Base-by-base conservation (phyloP, 495 filamentous ascomycete species). In the Tuber umbilicatum region DNA sequence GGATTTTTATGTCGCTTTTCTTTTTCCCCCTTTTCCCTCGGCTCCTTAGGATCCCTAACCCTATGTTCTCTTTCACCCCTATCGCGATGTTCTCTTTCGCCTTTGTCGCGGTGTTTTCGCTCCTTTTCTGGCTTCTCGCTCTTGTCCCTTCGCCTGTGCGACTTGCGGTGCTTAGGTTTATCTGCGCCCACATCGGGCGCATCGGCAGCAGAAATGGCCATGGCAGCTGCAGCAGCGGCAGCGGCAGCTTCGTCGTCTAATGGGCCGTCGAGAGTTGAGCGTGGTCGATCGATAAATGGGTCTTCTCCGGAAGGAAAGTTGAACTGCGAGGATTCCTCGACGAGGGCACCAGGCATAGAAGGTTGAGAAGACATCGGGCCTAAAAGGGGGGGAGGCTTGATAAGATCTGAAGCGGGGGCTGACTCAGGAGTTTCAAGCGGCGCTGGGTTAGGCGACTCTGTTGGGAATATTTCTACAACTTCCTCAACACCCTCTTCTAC, bases 81-180 rank as follows among this genome's bases (percentile, higher is more conserved):
- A 31, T 78, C 74, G 12, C 75, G 72, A 31, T 70, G 40, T n/a
- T 74, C 64, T 16, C 67, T 60, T 42, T 78, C 74, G 10, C 75
- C 71, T 40, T 69, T 73, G 42, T 73, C 70, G 38, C 60, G 75
- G 37, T 72, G 76, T 47, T 77, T 83, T 74, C 42, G 77, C 77
- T 73, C 74, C 47, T 70, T 82, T 42, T 45, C 60, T 17, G 55
- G 55, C 12, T 68, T 47, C 39, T 79, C 77, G 16, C 68, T 72
- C 40, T 43, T 78, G n/a, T 79, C 77, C n/a, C 78, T 79, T 73
- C 74, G 73, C 7, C 69, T 73, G 21, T 78, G 76, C n/a, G 77
- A 78, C 39, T 72, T 79, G 64, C 78, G 72, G 27, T 79, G 74
- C 72, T 67, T 79, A 4, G 75, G 40, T 9, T 43, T 72, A 37